phyloP scores from a whole-genome alignment of 108 stramenopile genomes.

The Chaetoceros muelleri region DNA sequence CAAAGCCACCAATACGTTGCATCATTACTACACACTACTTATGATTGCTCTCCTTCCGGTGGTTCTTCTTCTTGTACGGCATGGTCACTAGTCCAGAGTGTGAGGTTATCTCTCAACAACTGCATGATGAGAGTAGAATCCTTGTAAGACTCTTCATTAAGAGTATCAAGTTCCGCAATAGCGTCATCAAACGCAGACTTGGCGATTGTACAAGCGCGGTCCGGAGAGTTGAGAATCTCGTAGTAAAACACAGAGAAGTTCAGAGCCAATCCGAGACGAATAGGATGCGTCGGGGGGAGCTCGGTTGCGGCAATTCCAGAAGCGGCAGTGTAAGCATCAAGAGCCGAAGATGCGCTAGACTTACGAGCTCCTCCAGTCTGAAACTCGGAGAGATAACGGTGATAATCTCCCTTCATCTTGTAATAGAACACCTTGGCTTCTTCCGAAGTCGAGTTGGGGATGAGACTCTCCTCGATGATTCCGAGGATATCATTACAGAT shows the following conservation, averaged over 20 bases:
- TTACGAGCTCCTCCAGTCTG: slow-evolving; percentile 81
- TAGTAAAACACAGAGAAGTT: slow-evolving; percentile 99
- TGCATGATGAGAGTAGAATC: slow-evolving; percentile 99
- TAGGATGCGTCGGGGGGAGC: slow-evolving; percentile 98
- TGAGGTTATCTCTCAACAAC: slow-evolving; percentile 98
- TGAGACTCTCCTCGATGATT: slow-evolving; percentile 95
- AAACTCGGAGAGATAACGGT: slow-evolving; percentile 98
- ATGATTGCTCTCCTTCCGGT: slow-evolving; percentile 39
- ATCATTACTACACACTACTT: no score
- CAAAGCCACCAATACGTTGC: no score
- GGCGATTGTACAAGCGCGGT: slow-evolving; percentile 93
- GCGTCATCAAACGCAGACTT: slow-evolving; percentile 99
- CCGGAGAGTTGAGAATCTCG: slow-evolving; percentile 97
- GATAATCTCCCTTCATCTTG: slow-evolving; percentile 99
- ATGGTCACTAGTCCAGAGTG: slow-evolving; percentile 98
- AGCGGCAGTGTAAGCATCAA: slow-evolving; percentile 97
- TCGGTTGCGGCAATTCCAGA: slow-evolving; percentile 90
- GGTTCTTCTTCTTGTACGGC: slow-evolving; percentile 70
- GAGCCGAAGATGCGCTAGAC: slow-evolving; percentile 85
- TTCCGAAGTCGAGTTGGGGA: slow-evolving; percentile 95
- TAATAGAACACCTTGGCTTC: slow-evolving; percentile 99
- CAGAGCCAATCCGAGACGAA: slow-evolving; percentile 99
- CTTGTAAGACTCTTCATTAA: slow-evolving; percentile 99
- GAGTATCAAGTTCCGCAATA: slow-evolving; percentile 98
- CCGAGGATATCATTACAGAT: slow-evolving; percentile 98